Evolutionary conservation across 768 basidiomycete species (phyloP).

Genomic region (Termitomyces sp.): DNA sequence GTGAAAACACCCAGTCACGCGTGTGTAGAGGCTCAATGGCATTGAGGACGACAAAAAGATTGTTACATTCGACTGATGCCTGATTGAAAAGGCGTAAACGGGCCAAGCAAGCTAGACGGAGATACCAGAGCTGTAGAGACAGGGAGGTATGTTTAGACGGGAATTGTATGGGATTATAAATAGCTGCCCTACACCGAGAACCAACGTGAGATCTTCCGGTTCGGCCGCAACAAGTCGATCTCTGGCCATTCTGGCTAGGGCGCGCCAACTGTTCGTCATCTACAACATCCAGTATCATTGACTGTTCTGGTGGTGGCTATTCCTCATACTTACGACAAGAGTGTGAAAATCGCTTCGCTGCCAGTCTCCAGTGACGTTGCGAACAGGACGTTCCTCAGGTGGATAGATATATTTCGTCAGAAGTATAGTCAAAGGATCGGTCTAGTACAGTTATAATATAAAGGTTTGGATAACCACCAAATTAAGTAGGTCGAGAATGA

Average conservation of each 20-base stretch:
- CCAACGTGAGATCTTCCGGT: conserved; percentile 58
- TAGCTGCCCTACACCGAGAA: conserved; percentile 58
- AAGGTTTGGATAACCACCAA: conserved; percentile 57
- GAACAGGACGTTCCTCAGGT: conserved; percentile 65
- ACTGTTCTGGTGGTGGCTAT: conserved; percentile 13
- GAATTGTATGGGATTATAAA: not conserved
- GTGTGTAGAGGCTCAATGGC: conserved; percentile 47
- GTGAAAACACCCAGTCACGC: conserved; percentile 56
- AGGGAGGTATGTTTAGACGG: not conserved
- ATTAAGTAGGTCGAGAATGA: conserved; percentile 44
- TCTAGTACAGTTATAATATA: conserved; percentile 54
- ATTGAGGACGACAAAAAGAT: conserved; percentile 69
- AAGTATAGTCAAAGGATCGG: conserved; percentile 76
- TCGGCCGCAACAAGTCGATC: conserved; percentile 69
- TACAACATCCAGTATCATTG: conserved; percentile 25
- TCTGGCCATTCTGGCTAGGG: conserved; percentile 78
- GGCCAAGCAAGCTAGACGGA: conserved; percentile 73
- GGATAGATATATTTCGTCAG: conserved; percentile 81
- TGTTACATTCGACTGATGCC: conserved; percentile 78
- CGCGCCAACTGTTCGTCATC: conserved; percentile 89
- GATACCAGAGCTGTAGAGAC: conserved; percentile 66
- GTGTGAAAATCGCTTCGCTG: conserved; percentile 67
- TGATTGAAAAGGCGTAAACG: conserved; percentile 84
- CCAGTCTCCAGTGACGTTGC: conserved; percentile 77
- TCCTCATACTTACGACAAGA: conserved; percentile 60